Evolutionary conservation across 306 rosid species (phyloP).

Genomic region (Calophaca sinica): DNA sequence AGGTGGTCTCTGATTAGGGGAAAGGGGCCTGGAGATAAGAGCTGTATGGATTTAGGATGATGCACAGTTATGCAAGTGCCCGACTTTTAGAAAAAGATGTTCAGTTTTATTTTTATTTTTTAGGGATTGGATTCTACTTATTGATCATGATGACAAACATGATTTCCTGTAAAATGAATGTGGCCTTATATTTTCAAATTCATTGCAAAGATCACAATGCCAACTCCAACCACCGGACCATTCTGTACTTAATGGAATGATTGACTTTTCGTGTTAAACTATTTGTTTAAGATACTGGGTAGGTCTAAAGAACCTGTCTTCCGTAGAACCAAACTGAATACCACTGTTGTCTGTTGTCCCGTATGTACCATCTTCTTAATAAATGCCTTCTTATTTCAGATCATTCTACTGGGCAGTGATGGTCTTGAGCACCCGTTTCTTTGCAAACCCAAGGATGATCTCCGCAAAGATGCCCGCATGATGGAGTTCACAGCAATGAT

Average conservation of each 20-base stretch:
- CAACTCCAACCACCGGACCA: slow-evolving; percentile 7
- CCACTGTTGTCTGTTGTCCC: slow-evolving; percentile 30
- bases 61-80: background rate
- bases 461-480: slow-evolving; percentile 98
- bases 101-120: background rate
- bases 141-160: background rate
- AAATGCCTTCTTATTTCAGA: slow-evolving; percentile 59
- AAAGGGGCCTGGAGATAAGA: no score
- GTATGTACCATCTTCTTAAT: slow-evolving; percentile 43
- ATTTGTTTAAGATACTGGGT: slow-evolving; percentile 28
- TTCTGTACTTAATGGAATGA: slow-evolving; percentile 20
- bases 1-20: no score
- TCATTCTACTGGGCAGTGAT: slow-evolving; percentile 90
- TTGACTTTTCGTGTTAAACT: slow-evolving; percentile 28
- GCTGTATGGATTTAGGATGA: no score
- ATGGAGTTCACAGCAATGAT: slow-evolving; percentile 99
- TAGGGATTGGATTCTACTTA: slow-evolving; percentile 19
- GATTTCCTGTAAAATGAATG: slow-evolving; percentile 6
- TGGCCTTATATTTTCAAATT: slow-evolving; percentile 12
- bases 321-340: slow-evolving; percentile 31
- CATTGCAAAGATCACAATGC: slow-evolving; percentile 23
- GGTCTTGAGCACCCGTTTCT: slow-evolving; percentile 89
- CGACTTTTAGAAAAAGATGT: slow-evolving; percentile 9
- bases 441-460: slow-evolving; percentile 99
- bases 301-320: slow-evolving; percentile 20